Conservation (phyloP, 2,329 filamentous ascomycete genomes). For the Fusarium oligoseptatum region DNA sequence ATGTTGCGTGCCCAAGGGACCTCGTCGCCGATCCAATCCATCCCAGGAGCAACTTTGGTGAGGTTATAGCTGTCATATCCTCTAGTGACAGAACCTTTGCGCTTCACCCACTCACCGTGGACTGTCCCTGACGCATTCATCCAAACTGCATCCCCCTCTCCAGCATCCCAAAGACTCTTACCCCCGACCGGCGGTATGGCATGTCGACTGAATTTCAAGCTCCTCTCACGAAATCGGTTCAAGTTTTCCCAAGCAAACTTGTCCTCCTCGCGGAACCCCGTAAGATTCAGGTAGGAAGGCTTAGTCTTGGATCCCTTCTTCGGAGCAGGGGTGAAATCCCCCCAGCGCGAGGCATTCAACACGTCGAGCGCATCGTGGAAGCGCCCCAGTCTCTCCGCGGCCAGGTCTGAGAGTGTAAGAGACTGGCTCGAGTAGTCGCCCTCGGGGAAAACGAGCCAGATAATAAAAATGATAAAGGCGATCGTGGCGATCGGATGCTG, state of each 20-base stretch:
- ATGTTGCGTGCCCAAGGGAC: conserved; percentile 83
- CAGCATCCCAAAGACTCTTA: conserved; percentile 56
- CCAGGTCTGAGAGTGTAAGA: conserved; percentile 52
- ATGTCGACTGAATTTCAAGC: conserved; percentile 70
- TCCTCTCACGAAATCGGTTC: conserved; percentile 73
- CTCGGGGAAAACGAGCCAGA: conserved; percentile 56
- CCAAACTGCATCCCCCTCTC: conserved; percentile 69
- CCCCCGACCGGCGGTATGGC: conserved; percentile 60
- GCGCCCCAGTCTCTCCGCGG: conserved; percentile 61
- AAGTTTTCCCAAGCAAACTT: conserved; percentile 84
- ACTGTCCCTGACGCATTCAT: conserved; percentile 83
- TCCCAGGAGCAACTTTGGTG: conserved; percentile 72
- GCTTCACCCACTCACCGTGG: conserved; percentile 80
- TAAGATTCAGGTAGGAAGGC: conserved; percentile 75
- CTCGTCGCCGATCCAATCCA: conserved; percentile 72
- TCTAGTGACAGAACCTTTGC: conserved; percentile 61
- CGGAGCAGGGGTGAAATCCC: conserved; percentile 66
- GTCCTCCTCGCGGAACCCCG: conserved; percentile 81
- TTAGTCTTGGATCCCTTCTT: conserved; percentile 47
- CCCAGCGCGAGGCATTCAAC: conserved; percentile 70
- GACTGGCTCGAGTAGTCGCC: conserved; percentile 52
- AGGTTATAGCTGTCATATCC: conserved; percentile 71
- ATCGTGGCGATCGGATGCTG: conserved; percentile 56
- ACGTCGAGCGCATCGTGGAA: conserved; percentile 66
- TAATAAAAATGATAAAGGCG: conserved; percentile 52